Base-by-base conservation (phyloP, 1,284 basidiomycete genomes). In the Quambalaria eucalypti region DNA sequence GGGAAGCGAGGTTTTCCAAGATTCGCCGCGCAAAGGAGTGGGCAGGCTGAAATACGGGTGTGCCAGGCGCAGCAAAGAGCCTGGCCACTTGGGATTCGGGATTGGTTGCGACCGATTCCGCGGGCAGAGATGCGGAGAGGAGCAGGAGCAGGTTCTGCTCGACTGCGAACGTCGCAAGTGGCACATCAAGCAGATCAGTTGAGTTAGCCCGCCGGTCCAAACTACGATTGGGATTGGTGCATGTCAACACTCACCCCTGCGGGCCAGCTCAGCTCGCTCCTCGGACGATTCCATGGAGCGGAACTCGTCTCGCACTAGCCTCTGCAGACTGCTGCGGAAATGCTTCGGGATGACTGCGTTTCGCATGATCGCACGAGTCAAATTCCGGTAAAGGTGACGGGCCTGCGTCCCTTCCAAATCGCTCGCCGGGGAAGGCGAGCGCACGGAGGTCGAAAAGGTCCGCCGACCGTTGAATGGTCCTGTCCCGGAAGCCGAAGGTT, bases 1-100 rank as follows among this genome's bases (percentile, higher is more conserved):
- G 56, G 1, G 64, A 66, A 16, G 61, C 49, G 5, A 71, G 61
- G 38, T 73, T 71, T 1, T 52, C 36, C 7, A 66, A 33, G 14
- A 64, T 46, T 14, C 42, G 42, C 16, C 21, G 42, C 14, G 42
- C 42, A 39, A 39, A 39, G 36, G 36, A 21, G 10, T 39, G 36
- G 4, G 4, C 16, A 10, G 36, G 36, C 10, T 39, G 36, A 12
- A 4, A 39, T 5, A 21, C 36, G 10, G 36, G 16, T 4, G 36
- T 39, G 36, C 16, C n/a, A n/a, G n/a, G n/a, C n/a, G n/a, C n/a
- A n/a, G n/a, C n/a, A n/a, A n/a, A n/a, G n/a, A n/a, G n/a, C n/a
- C n/a, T n/a, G n/a, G n/a, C n/a, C n/a, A n/a, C n/a, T n/a, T n/a
- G n/a, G n/a, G n/a, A n/a, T n/a, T n/a, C 36, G 36, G 21, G 4